A percentile compares a stretch with the other conserved stretches of the same genome.
These are phyloP conservation scores for Fusarium sp. DNA, from an alignment of 2,329 filamentous ascomycete species.

Conservation along the genomic window DNA sequence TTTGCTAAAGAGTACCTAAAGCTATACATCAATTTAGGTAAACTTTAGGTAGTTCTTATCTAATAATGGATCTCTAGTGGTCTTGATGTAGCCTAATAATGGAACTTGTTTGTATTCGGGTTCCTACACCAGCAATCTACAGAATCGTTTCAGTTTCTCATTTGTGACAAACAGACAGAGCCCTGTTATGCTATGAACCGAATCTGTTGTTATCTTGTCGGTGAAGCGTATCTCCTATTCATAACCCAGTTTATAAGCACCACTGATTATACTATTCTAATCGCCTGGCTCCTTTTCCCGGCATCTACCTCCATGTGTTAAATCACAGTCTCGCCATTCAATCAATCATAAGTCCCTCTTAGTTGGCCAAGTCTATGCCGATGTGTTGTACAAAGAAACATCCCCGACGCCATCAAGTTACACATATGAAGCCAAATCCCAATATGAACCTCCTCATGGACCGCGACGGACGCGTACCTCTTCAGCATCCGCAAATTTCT, in stretches of 20 bases:
- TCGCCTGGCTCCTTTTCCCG: background rate
- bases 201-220: too few relatives aligned
- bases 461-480: slow-evolving; percentile 60
- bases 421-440: slow-evolving; percentile 7
- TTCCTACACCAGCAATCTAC: too few relatives aligned
- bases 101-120: too few relatives aligned
- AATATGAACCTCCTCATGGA: slow-evolving; percentile 18
- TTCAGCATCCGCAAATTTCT: slow-evolving; percentile 54
- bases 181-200: too few relatives aligned
- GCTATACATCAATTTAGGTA: too few relatives aligned
- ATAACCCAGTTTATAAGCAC: background rate
- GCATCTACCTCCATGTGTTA: background rate
- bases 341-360: slow-evolving; percentile 10
- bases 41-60: too few relatives aligned
- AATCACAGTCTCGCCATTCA: slow-evolving; percentile 7
- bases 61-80: too few relatives aligned
- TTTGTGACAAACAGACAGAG: too few relatives aligned
- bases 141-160: too few relatives aligned
- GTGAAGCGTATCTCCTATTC: background rate
- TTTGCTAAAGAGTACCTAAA: too few relatives aligned
- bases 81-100: too few relatives aligned
- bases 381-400: slow-evolving; percentile 27
- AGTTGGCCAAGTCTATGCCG: slow-evolving; percentile 33
- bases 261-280: background rate
- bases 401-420: slow-evolving; percentile 18